Evolutionary conservation across 2,329 filamentous ascomycete species (phyloP), one percentile per base, ranked within the genome.

Genomic region (Fusarium poae): DNA sequence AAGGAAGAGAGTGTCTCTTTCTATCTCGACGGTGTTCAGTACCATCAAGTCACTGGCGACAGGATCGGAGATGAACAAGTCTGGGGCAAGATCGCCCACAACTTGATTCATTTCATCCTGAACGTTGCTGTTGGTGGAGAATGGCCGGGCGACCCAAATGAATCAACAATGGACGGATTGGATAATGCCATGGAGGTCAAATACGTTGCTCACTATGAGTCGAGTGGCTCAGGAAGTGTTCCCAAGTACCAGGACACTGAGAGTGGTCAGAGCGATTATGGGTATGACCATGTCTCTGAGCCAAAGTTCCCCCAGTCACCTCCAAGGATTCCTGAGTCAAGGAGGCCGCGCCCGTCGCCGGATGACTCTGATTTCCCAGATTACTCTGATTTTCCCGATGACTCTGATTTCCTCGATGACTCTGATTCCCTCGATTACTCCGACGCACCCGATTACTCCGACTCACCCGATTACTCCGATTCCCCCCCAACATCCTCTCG

Each of bases 61-160:
- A 72, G 79, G 11, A 79, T 87, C 48, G 78, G 77, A 23, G 79
- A 85, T 64, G 72, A 79, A 65, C 73, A 72, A 3, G 77, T 82
- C 18, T 87, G 85, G 85, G 76, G 66, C 2, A 77, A 80, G 8
- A 74, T 87, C 34, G 82, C 83, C 4, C 82, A 83, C 68, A 82
- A 78, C 60, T 80, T 83, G 6, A 70, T 85, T 68, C 85, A 82
- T 68, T 75, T 86, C 45, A 80, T 87, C 56, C 72, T 86, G 58
- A 86, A 87, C 64, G 77, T 87, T 5, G 85, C 85, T 21, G 82
- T 87, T 32, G 84, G 84, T 7, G 84, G 84, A 12, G 75, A 80
- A 66, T 82, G 75, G 83, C 84, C 84, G 32, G 83, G 83, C 21
- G 51, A 77, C 16, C 84, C 85, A 3, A 82, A 83, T 63, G 69